These are phyloP conservation scores for Rhizopus stolonifer DNA, from an alignment of 371 early-diverging fungal species.

Conservation along the genomic window DNA sequence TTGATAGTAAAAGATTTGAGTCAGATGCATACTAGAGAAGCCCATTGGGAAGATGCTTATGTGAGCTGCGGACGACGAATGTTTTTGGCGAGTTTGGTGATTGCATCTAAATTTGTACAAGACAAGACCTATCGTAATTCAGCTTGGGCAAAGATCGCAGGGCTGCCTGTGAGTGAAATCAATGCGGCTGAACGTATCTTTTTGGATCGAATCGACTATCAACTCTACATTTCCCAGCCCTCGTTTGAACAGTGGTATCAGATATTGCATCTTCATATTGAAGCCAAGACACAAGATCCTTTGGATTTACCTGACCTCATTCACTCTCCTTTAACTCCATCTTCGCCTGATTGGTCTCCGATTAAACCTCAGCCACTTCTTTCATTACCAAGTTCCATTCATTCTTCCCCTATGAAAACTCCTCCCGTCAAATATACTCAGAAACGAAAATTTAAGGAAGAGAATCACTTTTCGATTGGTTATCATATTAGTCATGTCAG, in stretches of 20 bases:
- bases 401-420: constrained; percentile 46
- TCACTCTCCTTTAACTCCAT: neutral
- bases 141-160: constrained; percentile 78
- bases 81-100: constrained; percentile 68
- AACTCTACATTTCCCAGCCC: constrained; percentile 61
- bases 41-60: constrained; percentile 41
- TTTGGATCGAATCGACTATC: constrained; percentile 65
- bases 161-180: constrained; percentile 69
- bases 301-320: constrained; percentile 8
- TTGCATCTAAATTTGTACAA: constrained; percentile 73
- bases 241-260: constrained; percentile 69
- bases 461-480: neutral
- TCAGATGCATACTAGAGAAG: constrained; percentile 19
- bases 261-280: constrained; percentile 52
- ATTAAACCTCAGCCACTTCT: constrained; percentile 25
- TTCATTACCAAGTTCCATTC: constrained; percentile 42
- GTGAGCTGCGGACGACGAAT: constrained; percentile 71
- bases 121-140: constrained; percentile 76
- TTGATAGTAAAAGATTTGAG: constrained; percentile 21
- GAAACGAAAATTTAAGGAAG: constrained; percentile 10
- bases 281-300: constrained; percentile 28
- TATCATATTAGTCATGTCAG: constrained; percentile 24
- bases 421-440: constrained; percentile 33
- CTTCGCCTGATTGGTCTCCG: neutral
- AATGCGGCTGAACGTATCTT: constrained; percentile 72